Percentiles rank a stretch among this genome's conserved stretches.
phyloP scores from a whole-genome alignment of 805 yeast species.

The Kodamaea kaohsiungensis region DNA sequence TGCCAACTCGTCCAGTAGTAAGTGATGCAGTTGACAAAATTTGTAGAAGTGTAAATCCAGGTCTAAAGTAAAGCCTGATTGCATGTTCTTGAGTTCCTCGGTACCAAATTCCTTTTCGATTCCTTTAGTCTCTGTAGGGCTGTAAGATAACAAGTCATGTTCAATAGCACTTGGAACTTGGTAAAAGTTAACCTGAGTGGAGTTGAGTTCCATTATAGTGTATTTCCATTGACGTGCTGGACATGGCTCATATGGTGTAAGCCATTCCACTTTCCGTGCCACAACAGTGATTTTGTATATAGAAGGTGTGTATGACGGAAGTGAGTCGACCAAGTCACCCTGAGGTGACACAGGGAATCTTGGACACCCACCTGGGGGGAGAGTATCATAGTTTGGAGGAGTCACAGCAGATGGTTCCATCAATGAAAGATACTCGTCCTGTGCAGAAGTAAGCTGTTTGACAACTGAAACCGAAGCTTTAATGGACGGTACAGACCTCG shows the following conservation, averaged over 20 bases:
- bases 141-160: conserved; percentile 24
- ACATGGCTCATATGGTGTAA: conserved; percentile 74
- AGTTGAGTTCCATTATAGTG: conserved; percentile 71
- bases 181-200: conserved; percentile 81
- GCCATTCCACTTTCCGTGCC: conserved; percentile 70
- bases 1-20: conserved; percentile 8
- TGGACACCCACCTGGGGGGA: conserved; percentile 49
- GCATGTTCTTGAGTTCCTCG: conserved; percentile 11
- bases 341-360: conserved; percentile 27
- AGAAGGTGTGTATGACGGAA: conserved; percentile 71
- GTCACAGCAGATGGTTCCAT: conserved; percentile 40
- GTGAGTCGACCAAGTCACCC: conserved; percentile 36
- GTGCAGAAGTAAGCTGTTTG: neutral
- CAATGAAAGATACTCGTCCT: conserved; percentile 22
- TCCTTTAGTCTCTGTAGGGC: conserved; percentile 12
- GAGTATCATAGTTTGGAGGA: conserved; percentile 37
- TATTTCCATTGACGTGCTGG: conserved; percentile 69
- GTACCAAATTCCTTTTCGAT: conserved; percentile 13
- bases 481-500: neutral
- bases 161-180: conserved; percentile 37
- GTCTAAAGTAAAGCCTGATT: conserved; percentile 24
- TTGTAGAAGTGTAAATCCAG: conserved; percentile 30
- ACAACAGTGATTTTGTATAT: conserved; percentile 59
- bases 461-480: neutral
- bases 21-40: conserved; percentile 21